Base-by-base conservation (phyloP, 2,329 filamentous ascomycete species). In the Falciphora oryzae region DNA sequence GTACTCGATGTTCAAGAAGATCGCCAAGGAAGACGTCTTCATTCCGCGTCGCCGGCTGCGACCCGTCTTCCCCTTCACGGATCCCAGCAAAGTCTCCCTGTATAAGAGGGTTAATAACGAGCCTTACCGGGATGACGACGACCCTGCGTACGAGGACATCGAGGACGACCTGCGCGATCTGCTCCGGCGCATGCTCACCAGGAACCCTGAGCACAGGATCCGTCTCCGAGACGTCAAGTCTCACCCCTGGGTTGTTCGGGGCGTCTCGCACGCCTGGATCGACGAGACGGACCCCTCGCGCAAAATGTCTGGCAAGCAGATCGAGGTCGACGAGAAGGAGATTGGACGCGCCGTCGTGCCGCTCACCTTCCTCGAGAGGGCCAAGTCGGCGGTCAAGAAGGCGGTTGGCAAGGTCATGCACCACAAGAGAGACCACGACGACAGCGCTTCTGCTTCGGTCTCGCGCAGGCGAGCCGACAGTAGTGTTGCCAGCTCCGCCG, bases 21-120 rank as follows among this genome's bases (percentile, higher is more conserved):
- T 99, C 69, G 93, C 93, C 22, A 95, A 91, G 63, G 90, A 95
- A 67, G 91, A 96, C n/a, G 89, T 95, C 6, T 94, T 94, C 75
- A 92, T 98, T 64, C 93, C 95, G 1, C 85, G 83, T 35, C 87
- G 87, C 69, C 89, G 95, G 56, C 82, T 99, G n/a, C 88, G 89
- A 70, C 91, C 94, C 1, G 86, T 89, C 28, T 84, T 88, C 68
- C 85, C 85, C 0, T 81, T 83, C 8, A 85, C 83, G 10, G 83
- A 83, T 1, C 83, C 85, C 0, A 77, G 79, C 11, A 81, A 81
- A 25, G 82, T 80, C 7, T 87, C 82, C 0, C 76, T 85, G 1
- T 85, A 82, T 69, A 83, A 83, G 65, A 80, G 84, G 68, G 77
- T 84, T 28, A 89, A 86, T 66, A 81, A 81, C 64, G 83, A 85